Percentiles rank a stretch among this genome's conserved stretches.
Evolutionary conservation across 257 asterid species (phyloP).

Genomic region (Thymus mandschuricus): DNA sequence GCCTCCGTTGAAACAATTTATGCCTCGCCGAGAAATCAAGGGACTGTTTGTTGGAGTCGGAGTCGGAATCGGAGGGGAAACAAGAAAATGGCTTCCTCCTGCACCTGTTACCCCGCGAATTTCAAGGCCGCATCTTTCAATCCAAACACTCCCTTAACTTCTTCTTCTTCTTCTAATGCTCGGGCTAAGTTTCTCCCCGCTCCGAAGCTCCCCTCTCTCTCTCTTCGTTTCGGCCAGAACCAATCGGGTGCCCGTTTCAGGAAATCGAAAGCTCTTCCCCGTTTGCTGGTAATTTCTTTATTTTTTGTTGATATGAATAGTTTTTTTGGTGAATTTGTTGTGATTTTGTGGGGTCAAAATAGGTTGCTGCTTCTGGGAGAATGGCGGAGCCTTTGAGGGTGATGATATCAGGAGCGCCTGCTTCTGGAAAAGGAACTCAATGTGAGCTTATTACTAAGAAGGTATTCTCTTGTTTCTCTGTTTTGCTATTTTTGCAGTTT

Average conservation of each 20-base stretch:
- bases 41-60: conserved; percentile 23
- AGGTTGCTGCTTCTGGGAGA: conserved; percentile 62
- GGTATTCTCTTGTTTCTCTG: conserved; percentile 37
- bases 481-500: background rate
- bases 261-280: conserved; percentile 40
- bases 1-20: background rate
- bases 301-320: background rate
- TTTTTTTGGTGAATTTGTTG: background rate
- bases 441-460: conserved; percentile 84
- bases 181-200: conserved; percentile 21
- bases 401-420: conserved; percentile 98
- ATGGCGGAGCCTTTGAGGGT: conserved; percentile 77
- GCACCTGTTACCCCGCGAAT: conserved; percentile 41
- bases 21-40: conserved; percentile 20
- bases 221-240: conserved; percentile 38
- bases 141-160: conserved; percentile 51
- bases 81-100: conserved; percentile 57
- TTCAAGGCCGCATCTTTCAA: conserved; percentile 43
- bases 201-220: conserved; percentile 39
- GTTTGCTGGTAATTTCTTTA: conserved; percentile 45
- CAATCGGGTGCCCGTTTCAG: conserved; percentile 35
- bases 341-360: background rate
- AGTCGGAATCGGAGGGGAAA: background rate
- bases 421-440: conserved; percentile 99
- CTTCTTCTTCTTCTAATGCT: conserved; percentile 19